Conservation (phyloP, 176 grass and related monocot species). For the Puccinellia tenuiflora region DNA sequence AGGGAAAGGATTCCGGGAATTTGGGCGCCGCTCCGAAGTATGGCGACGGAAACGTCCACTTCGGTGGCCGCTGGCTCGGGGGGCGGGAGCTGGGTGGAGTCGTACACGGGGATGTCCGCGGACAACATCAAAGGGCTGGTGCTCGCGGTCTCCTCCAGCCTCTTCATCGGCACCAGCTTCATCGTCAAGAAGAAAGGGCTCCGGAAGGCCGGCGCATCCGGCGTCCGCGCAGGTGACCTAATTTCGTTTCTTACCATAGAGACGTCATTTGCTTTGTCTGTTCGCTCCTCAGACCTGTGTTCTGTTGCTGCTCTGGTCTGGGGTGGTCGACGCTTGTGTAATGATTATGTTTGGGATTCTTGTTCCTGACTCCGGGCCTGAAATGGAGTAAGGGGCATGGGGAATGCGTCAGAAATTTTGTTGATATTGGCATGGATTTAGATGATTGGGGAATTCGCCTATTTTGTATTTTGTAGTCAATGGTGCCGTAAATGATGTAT, state of each 20-base stretch:
- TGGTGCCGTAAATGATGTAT: background rate
- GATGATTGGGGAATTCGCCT: background rate
- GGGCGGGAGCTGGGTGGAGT: conserved; percentile 67
- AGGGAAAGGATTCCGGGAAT: background rate
- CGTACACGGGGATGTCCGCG: conserved; percentile 81
- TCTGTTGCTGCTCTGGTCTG: conserved; percentile 9
- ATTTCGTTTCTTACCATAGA: background rate
- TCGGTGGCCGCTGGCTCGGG: conserved; percentile 34
- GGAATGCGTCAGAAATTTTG: background rate
- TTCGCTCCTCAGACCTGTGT: background rate
- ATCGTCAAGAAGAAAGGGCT: conserved; percentile 99
- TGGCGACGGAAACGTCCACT: conserved; percentile 33
- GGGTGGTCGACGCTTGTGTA: background rate
- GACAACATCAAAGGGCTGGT: conserved; percentile 98
- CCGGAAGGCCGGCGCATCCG: conserved; percentile 84
- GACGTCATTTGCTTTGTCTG: background rate
- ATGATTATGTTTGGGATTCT: background rate
- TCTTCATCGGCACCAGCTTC: conserved; percentile 95
- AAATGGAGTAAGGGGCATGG: background rate
- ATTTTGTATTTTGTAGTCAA: background rate
- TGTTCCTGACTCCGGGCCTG: background rate
- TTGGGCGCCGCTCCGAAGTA: background rate
- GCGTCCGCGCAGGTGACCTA: conserved; percentile 77
- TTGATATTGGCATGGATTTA: background rate
- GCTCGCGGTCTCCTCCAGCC: conserved; percentile 87